Evolutionary conservation across 2,329 filamentous ascomycete genomes (phyloP).

Genomic region (Fusarium albosuccineum): DNA sequence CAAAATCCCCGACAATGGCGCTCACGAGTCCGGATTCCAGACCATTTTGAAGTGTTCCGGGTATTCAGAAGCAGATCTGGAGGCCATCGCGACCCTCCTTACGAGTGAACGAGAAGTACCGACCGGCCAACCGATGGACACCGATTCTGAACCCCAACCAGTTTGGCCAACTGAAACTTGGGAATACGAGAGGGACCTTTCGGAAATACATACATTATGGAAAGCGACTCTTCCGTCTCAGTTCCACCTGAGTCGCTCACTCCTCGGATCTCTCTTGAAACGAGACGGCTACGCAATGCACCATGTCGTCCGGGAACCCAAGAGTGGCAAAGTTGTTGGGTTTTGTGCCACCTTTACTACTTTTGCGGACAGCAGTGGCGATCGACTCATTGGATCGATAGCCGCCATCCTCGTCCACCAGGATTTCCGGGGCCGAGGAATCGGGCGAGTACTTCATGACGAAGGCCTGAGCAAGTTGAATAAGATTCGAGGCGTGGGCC

Average conservation of each 20-base stretch:
- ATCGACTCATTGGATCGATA: constrained; percentile 68
- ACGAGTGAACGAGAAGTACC: constrained; percentile 57
- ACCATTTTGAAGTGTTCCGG: constrained; percentile 64
- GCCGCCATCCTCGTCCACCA: constrained; percentile 66
- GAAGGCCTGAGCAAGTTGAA: constrained; percentile 64
- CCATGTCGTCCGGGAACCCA: constrained; percentile 66
- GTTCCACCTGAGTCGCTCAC: constrained; percentile 60
- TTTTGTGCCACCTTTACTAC: constrained; percentile 73
- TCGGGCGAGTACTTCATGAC: constrained; percentile 66
- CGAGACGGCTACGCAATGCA: constrained; percentile 70
- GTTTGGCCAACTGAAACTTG: constrained; percentile 59
- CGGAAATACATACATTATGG: constrained; percentile 62
- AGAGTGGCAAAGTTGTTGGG: constrained; percentile 59
- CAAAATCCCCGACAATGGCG: constrained; percentile 55
- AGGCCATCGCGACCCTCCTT: constrained; percentile 64
- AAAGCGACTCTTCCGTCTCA: constrained; percentile 55
- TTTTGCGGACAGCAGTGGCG: constrained; percentile 65
- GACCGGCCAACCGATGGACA: constrained; percentile 12
- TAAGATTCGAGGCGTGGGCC: constrained; percentile 64
- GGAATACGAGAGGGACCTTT: constrained; percentile 55
- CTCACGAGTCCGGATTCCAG: constrained; percentile 60
- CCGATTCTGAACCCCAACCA: constrained; percentile 44
- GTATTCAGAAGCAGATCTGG: constrained; percentile 62
- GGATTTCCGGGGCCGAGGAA: constrained; percentile 61
- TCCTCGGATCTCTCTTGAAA: constrained; percentile 62